Base-by-base conservation (phyloP, 176 grass and related monocot genomes). In the Raddia guianensis region DNA sequence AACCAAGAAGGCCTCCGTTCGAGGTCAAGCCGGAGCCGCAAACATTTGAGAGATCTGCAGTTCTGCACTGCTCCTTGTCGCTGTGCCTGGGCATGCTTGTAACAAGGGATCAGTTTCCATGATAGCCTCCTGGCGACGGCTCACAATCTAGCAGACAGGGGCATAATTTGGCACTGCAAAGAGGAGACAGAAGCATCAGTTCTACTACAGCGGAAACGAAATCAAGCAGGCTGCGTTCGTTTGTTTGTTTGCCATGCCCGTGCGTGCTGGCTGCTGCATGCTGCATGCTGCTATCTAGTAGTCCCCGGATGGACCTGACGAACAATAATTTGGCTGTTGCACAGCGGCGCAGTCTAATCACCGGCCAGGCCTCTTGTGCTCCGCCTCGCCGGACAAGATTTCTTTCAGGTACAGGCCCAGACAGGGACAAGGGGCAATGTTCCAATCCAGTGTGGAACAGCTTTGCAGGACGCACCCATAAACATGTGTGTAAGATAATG, bases 251-350 rank as follows among this genome's bases (percentile, higher is more conserved):
- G 21, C 37, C 37, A 27, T 27, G 27, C 27, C 27, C 27, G 27
- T 27, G 27, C 27, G 27, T 27, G 37, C 37, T 40, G 37, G 37
- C 37, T 40, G 37, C 37, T 27, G 4, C 4, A 40, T 40, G 37
- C 37, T 40, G 27, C 27, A 40, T 53, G 80, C 81, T 68, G 16
- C 69, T 64, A 49, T 27, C 45, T 63, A 27, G 27, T 34, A 78
- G 33, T 77, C 54, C 65, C 73, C 52, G 20, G 57, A 63, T 76
- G 54, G 66, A 60, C 62, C 72, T 65, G 79, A 56, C 70, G 59
- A 34, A 13, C 62, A 87, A 87, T 87, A 76, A 76, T 87, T 76
- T 82, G 71, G 8, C 11, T 59, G 8, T 8, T 59, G 71, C 65
- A 7, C 37, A 14, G 49, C 69, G 48, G 62, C 6, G 70, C n/a